phyloP scores from a whole-genome alignment of 805 yeast genomes.

The Schwanniomyces occidentalis region DNA sequence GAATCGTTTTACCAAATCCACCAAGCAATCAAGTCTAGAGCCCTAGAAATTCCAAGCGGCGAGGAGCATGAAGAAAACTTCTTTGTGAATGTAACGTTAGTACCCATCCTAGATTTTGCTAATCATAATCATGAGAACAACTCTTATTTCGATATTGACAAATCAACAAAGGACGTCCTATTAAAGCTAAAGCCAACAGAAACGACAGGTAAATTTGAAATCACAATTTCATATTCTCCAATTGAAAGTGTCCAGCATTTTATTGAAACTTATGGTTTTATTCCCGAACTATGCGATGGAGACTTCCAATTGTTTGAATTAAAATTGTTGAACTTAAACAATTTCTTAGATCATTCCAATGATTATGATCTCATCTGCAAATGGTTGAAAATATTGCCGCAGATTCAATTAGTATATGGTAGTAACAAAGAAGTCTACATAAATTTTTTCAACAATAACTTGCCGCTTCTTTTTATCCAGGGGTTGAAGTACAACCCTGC shows the following conservation, averaged over 20 bases:
- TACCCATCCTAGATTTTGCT: conserved; percentile 67
- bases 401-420: conserved; percentile 19
- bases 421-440: conserved; percentile 11
- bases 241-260: conserved; percentile 24
- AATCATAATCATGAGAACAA: conserved; percentile 52
- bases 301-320: conserved; percentile 15
- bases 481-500: conserved; percentile 72
- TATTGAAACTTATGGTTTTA: conserved; percentile 31
- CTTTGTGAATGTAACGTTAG: conserved; percentile 49
- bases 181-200: conserved; percentile 52
- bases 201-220: conserved; percentile 14
- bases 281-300: conserved; percentile 17
- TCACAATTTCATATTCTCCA: conserved; percentile 27
- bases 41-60: conserved; percentile 61
- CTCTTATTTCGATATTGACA: conserved; percentile 61
- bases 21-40: conserved; percentile 57
- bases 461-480: conserved; percentile 45
- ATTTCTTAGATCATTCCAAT: background rate
- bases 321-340: background rate
- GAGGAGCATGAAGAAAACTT: conserved; percentile 25
- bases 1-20: conserved; percentile 27
- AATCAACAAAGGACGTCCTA: conserved; percentile 44
- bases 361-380: conserved; percentile 17
- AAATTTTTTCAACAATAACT: conserved; percentile 15
- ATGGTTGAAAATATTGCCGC: conserved; percentile 31